Evolutionary conservation across 257 asterid species (phyloP).

Genomic region (Fraxinus americana): DNA sequence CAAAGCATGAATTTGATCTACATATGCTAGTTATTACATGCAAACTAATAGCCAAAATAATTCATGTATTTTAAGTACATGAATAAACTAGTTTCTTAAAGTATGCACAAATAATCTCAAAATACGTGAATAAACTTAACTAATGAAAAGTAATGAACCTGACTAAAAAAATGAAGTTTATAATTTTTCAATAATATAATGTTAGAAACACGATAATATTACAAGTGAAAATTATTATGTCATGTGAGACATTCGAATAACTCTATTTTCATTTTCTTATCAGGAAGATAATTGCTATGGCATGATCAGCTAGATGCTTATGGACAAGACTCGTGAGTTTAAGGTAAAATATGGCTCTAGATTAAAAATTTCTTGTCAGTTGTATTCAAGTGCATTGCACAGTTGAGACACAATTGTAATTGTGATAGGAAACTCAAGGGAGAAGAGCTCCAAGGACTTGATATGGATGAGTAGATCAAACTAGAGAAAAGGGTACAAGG

Average conservation of each 20-base stretch:
- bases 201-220: no score
- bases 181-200: no score
- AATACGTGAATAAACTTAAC: no score
- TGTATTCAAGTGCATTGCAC: neutral
- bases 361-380: neutral
- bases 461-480: slow-evolving; percentile 56
- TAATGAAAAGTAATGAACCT: no score
- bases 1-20: no score
- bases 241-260: neutral
- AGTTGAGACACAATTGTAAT: neutral
- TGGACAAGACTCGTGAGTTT: slow-evolving; percentile 49
- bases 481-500: slow-evolving; percentile 64
- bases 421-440: slow-evolving; percentile 60
- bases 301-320: slow-evolving; percentile 43
- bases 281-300: slow-evolving; percentile 39
- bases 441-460: slow-evolving; percentile 74
- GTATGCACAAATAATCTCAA: no score
- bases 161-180: no score
- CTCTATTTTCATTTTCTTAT: neutral
- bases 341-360: slow-evolving; percentile 41
- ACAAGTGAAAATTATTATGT: no score
- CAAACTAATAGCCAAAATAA: no score
- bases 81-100: no score
- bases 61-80: no score
- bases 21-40: no score